Evolutionary conservation across 495 filamentous ascomycete species (phyloP), one percentile per base, ranked within the genome.

Genomic region (Parathielavia appendiculata): DNA sequence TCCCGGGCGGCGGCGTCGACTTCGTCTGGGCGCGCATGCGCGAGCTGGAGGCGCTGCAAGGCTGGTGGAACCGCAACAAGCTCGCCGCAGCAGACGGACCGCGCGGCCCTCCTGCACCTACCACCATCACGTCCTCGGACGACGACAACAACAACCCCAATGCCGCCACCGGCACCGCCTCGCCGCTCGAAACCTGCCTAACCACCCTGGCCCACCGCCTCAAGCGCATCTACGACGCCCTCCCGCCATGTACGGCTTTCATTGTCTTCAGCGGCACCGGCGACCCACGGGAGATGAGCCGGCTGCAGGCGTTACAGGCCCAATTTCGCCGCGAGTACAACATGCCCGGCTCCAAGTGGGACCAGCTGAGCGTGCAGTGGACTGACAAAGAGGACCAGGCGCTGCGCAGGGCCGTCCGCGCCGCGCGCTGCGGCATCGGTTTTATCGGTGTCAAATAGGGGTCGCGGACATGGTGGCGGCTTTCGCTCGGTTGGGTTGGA

Each of bases 21-120:
- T 91, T 97, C 65, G 83, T 90, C 12, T 98, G 90, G 85, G 92
- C 83, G 4, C 83, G 93, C 50, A 79, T 98, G 61, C 86, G 91
- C 36, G 89, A 90, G 63, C 80, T 98, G 4, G 95, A 97, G 70
- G 76, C 83, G 35, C 69, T 85, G 14, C 84, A 90, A 26, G 90
- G 90, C 1, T 96, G 91, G 91, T 90, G 86, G 81, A 91, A 87
- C 58, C 72, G 74, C 51, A 77, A 77, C 51, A 76, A 72, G 61
- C 69, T 71, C n/a, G 50, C 45, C 9, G 63, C 58, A 38, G 43
- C 51, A 4, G 54, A 50, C 47, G 58, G 60, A 19, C 53, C 56
- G 30, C n/a, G 51, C 60, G 51, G 58, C 63, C 12, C 60, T 20
- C 52, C 48, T 4, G 5, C 43, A 17, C 19, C 51, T 44, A 38